Percentiles rank a stretch among this genome's conserved stretches.
phyloP scores from a whole-genome alignment of 179 eudicot species.

The Camellia oleifera region DNA sequence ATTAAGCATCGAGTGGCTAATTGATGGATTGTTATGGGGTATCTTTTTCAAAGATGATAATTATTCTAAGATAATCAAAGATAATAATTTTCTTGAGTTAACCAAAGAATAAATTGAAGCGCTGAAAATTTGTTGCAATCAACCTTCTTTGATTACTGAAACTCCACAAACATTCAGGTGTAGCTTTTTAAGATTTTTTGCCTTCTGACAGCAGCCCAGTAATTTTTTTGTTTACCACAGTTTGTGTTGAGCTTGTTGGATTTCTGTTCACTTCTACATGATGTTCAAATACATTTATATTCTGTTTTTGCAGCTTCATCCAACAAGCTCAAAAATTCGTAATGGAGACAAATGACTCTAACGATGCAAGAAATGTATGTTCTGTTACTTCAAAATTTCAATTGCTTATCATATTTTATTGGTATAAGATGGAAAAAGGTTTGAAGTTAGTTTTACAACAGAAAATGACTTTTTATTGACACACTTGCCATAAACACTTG shows the following conservation, averaged over 20 bases:
- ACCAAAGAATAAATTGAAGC: not conserved
- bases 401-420: conserved; percentile 4
- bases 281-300: not conserved
- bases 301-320: conserved; percentile 48
- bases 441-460: not conserved
- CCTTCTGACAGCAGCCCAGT: not conserved
- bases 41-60: not conserved
- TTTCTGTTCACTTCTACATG: not conserved
- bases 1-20: not conserved
- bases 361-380: conserved; percentile 51
- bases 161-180: not conserved
- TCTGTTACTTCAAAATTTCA: conserved; percentile 7
- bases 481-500: not conserved
- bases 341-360: conserved; percentile 43
- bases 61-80: too few relatives aligned
- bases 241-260: conserved; percentile 6
- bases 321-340: conserved; percentile 47
- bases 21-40: not conserved
- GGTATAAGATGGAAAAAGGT: not conserved
- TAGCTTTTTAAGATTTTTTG: not conserved
- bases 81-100: too few relatives aligned
- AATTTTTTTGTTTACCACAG: not conserved
- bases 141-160: not conserved
- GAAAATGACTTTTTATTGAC: not conserved
- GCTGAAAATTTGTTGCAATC: not conserved